Conservation (phyloP, 73 alveolate genomes). For the Symbiodinium natans region DNA sequence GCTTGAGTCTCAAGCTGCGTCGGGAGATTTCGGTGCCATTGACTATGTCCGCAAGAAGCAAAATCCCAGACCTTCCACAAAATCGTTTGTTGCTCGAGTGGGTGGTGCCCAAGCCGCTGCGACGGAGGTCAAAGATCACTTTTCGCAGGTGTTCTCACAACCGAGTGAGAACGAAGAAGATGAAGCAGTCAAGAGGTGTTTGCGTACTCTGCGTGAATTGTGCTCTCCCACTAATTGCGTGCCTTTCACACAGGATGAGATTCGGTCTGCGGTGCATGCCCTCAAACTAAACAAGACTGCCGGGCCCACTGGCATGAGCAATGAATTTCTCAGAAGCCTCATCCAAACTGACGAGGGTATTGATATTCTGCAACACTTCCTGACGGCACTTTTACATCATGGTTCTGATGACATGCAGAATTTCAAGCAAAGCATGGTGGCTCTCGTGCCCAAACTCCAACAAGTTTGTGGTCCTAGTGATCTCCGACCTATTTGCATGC, state of each 20-base stretch:
- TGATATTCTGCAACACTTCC: background rate
- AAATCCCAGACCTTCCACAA: background rate
- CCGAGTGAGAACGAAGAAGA: background rate
- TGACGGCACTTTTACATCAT: background rate
- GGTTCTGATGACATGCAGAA: background rate
- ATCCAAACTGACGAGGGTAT: background rate
- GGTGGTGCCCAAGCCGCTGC: background rate
- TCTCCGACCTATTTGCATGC: background rate
- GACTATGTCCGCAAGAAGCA: background rate
- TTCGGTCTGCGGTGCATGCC: background rate
- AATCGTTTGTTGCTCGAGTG: background rate
- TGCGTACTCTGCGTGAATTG: too few relatives aligned
- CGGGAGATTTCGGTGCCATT: background rate
- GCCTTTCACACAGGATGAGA: background rate
- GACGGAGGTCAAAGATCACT: background rate
- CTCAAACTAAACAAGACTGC: background rate
- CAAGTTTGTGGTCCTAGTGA: background rate
- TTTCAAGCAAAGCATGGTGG: background rate
- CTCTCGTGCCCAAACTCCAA: background rate
- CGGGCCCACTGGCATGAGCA: background rate
- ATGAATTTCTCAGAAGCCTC: background rate
- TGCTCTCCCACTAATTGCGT: too few relatives aligned
- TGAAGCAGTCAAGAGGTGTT: background rate
- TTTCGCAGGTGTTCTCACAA: background rate
- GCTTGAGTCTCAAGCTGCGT: background rate